Percentiles rank a stretch among this genome's conserved stretches.
Evolutionary conservation across 2,329 filamentous ascomycete species (phyloP).

Genomic region (Penicillium griseofulvum): DNA sequence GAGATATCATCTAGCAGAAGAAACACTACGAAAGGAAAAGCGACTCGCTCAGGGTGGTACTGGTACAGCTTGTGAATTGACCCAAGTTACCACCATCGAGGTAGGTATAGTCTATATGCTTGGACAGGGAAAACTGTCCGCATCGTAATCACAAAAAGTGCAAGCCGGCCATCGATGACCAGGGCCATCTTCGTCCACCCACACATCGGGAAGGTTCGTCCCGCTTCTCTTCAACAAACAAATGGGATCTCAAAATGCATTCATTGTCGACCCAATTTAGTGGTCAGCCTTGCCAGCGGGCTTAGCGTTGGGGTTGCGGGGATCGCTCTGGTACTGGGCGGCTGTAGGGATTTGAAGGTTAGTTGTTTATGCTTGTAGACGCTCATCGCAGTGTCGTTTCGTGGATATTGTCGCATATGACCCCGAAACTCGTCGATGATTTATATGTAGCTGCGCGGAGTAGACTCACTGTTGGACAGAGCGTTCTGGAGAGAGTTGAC

Average conservation of each 20-base stretch:
- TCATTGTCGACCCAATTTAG: constrained; percentile 28
- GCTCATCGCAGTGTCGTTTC: constrained; percentile 4
- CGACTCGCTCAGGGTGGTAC: constrained; percentile 18
- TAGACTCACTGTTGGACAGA: constrained; percentile 71
- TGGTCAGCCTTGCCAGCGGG: constrained; percentile 31
- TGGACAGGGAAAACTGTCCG: constrained; percentile 37
- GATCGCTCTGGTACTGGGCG: constrained; percentile 96
- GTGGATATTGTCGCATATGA: neutral
- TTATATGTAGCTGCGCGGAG: neutral
- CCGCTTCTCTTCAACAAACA: constrained; percentile 9
- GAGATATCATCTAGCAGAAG: neutral
- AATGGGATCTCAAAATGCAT: constrained; percentile 18
- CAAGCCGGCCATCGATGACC: constrained; percentile 21
- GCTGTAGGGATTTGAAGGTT: constrained; percentile 51
- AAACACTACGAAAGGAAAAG: neutral
- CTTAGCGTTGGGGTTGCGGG: constrained; percentile 64
- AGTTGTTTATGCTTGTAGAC: constrained; percentile 14
- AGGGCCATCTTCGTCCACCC: constrained; percentile 18
- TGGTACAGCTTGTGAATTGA: constrained; percentile 42
- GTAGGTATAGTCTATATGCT: constrained; percentile 39
- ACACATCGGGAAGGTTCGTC: constrained; percentile 14
- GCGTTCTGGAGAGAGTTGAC: constrained; percentile 78
- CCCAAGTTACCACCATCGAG: constrained; percentile 31
- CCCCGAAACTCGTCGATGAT: neutral
- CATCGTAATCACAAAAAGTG: constrained; percentile 25